Base-by-base conservation (phyloP, 805 yeast genomes). In the Lachancea kluyveri region DNA sequence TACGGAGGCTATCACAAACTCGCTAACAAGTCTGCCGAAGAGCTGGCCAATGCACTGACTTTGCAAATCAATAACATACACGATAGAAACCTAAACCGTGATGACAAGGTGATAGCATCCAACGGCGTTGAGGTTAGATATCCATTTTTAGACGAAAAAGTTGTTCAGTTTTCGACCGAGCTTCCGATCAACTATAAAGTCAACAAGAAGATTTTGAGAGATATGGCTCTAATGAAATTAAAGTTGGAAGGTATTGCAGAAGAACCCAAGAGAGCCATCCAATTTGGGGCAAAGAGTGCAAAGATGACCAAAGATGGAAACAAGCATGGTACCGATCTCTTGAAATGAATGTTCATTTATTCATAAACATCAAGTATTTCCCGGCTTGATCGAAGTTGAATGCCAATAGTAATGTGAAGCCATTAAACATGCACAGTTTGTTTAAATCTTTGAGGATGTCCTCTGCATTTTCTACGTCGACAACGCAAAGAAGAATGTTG, bases 1-100 rank as follows among this genome's bases (percentile, higher is more conserved):
- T 88, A 83, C 64, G 99, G 95, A 0, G 99, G 99, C 0, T 92
- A 92, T 54, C 83, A 94, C 14, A 68, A 96, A 26, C 94, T 92
- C 45, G 79, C 57, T 10, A 60, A 62, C 20, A 57, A 58, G 23
- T 60, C 65, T 1, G 64, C 67, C 18, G 52, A 46, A 0, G 64
- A 65, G 17, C 62, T 92, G 10, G 62, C 67, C 0, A 52, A 54
- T 2, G 94, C 86, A 46, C 63, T 92, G 24, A 68, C 69, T 10
- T 60, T 67, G 31, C 97, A 92, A 48, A 75, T 92, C 18, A 65
- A 70, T 14, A 71, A 85, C 17, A 73, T 92, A 15, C 78, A 88
- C 56, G 73, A 68, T 26, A 62, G 98, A 33, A 92, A 92, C 48
- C 60, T 92, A 21, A 87, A 94, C 8, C 65, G 99, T 31, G 99